A percentile compares a stretch with the other conserved stretches of the same genome.
phyloP scores from a whole-genome alignment of 139 green algal genomes.

The Chlorella vulgaris region DNA sequence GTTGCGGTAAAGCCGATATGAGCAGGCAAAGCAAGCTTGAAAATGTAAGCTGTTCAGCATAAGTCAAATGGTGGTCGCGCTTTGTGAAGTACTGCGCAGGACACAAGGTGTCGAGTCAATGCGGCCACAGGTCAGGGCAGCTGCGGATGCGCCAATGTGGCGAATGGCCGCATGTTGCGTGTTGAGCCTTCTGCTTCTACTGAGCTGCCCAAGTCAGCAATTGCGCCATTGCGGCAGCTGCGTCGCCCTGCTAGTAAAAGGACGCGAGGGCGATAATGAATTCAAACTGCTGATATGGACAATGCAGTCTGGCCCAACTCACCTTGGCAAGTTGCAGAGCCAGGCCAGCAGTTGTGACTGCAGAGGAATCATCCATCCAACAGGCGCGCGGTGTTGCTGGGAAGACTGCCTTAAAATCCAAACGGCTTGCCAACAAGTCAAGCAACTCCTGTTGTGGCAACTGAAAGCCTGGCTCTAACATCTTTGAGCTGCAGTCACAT shows the following conservation, averaged over 20 bases:
- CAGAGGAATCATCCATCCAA: background rate
- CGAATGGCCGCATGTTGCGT: background rate
- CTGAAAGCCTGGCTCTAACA: background rate
- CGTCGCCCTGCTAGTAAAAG: conserved; percentile 26
- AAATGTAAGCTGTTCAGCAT: background rate
- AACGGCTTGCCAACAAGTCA: too few species aligned
- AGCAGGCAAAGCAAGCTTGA: background rate
- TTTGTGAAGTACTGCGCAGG: too few species aligned
- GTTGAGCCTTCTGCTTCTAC: too few species aligned
- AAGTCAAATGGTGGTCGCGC: too few species aligned
- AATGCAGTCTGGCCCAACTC: background rate
- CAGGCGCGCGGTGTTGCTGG: background rate
- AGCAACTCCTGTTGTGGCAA: too few species aligned
- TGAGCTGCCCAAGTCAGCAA: too few species aligned
- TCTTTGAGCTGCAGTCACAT: background rate
- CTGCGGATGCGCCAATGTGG: background rate
- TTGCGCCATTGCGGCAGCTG: background rate
- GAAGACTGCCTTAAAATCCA: too few species aligned
- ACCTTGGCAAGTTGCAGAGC: conserved; percentile 20
- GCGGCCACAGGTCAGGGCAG: conserved; percentile 17
- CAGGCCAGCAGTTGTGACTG: conserved; percentile 4
- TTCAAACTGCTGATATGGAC: background rate
- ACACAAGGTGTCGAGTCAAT: conserved; percentile 14
- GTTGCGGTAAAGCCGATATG: conserved; percentile 19
- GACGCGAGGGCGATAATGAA: too few species aligned